phyloP scores from a whole-genome alignment of 2,329 filamentous ascomycete genomes.

The Aspergillus alliaceus region DNA sequence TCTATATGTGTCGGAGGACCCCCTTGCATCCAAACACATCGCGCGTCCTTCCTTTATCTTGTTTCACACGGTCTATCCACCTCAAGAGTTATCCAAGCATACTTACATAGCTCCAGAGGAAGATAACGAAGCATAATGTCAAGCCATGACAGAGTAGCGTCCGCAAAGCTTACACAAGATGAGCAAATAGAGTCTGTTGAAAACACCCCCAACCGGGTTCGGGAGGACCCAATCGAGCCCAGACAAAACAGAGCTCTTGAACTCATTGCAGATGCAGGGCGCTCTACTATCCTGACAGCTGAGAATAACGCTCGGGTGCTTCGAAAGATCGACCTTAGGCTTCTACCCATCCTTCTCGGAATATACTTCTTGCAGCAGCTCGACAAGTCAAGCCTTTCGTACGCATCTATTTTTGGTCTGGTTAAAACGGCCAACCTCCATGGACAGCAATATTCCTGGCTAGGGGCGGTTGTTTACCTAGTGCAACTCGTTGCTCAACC shows the following conservation, averaged over 20 bases:
- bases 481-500: constrained; percentile 57
- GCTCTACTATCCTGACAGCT: constrained; percentile 50
- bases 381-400: constrained; percentile 62
- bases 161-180: constrained; percentile 20
- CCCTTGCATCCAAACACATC: neutral
- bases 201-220: neutral
- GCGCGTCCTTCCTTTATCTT: neutral
- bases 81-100: neutral
- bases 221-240: neutral
- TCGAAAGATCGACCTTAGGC: constrained; percentile 51
- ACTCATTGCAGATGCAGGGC: constrained; percentile 48
- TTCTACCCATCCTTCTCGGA: constrained; percentile 57
- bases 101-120: constrained; percentile 1
- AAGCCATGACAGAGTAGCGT: constrained; percentile 12
- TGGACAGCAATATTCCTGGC: constrained; percentile 57
- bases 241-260: constrained; percentile 51
- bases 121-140: constrained; percentile 20
- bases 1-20: neutral
- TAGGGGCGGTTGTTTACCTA: constrained; percentile 54
- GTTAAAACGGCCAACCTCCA: constrained; percentile 58
- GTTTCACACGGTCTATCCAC: neutral
- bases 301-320: constrained; percentile 55
- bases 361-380: constrained; percentile 65
- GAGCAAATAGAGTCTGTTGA: constrained; percentile 30
- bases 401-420: constrained; percentile 64